Conservation (phyloP, 495 filamentous ascomycete genomes). For the Neurospora sp. region DNA sequence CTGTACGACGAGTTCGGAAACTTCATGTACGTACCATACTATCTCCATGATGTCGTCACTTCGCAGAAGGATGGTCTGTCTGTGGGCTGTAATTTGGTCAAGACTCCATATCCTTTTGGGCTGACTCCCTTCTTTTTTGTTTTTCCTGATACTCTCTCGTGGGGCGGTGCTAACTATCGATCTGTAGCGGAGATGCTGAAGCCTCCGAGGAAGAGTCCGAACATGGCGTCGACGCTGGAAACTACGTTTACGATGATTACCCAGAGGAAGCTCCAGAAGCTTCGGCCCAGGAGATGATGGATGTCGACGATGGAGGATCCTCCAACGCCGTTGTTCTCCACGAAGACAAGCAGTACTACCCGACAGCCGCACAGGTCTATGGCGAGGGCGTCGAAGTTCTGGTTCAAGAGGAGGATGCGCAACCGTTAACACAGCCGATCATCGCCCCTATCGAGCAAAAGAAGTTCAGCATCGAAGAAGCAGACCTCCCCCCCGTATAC, state of each 20-base stretch:
- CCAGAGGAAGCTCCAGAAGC: slow-evolving; percentile 51
- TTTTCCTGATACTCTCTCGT: background rate
- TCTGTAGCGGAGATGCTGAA: slow-evolving; percentile 60
- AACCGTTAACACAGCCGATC: slow-evolving; percentile 84
- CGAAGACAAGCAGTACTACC: slow-evolving; percentile 99
- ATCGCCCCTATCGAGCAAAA: slow-evolving; percentile 88
- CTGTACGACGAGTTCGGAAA: slow-evolving; percentile 30
- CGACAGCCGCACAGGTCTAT: slow-evolving; percentile 89
- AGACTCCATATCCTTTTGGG: background rate
- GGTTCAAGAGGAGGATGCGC: slow-evolving; percentile 95
- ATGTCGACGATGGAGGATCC: slow-evolving; percentile 85
- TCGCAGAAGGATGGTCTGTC: background rate
- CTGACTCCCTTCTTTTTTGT: background rate
- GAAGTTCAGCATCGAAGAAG: slow-evolving; percentile 90
- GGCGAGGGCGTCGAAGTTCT: slow-evolving; percentile 88
- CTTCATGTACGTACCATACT: slow-evolving; percentile 19
- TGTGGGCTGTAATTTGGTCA: background rate
- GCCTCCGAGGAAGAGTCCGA: slow-evolving; percentile 82
- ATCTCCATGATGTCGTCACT: background rate
- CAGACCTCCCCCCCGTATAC: slow-evolving; percentile 76
- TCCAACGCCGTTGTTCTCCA: slow-evolving; percentile 95
- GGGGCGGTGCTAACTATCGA: slow-evolving; percentile 1
- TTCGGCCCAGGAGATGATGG: slow-evolving; percentile 81
- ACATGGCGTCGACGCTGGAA: slow-evolving; percentile 59
- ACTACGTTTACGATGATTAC: slow-evolving; percentile 73